These are phyloP conservation scores for Apiotrichum mycotoxinovorans DNA, from an alignment of 1,284 basidiomycete genomes.

Conservation along the genomic window DNA sequence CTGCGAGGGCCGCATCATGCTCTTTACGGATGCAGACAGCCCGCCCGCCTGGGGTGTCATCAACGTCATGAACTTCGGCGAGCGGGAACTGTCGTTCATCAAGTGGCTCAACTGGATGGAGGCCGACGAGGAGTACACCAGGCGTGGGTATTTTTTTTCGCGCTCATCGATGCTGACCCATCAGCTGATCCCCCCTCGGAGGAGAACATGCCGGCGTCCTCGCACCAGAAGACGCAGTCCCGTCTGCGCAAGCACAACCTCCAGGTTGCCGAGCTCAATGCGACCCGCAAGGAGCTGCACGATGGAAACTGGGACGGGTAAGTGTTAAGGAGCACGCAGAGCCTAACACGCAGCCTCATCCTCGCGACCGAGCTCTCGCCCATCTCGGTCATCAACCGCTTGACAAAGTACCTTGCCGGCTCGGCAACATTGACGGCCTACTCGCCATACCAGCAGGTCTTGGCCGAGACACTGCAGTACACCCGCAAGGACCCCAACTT, in stretches of 20 bases:
- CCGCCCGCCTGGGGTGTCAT: constrained; percentile 88
- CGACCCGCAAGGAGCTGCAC: constrained; percentile 75
- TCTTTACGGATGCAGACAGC: constrained; percentile 85
- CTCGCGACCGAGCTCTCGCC: constrained; percentile 84
- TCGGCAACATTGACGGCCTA: constrained; percentile 84
- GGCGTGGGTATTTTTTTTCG: constrained; percentile 29
- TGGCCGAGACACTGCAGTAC: constrained; percentile 72
- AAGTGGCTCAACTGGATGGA: constrained; percentile 85
- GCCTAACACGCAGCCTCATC: constrained; percentile 59
- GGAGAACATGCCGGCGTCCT: constrained; percentile 30
- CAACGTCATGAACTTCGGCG: constrained; percentile 78
- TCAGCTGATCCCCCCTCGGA: constrained; percentile 38
- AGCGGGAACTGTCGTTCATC: constrained; percentile 59
- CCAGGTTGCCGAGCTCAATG: constrained; percentile 54
- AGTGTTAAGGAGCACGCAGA: constrained; percentile 27
- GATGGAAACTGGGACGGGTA: constrained; percentile 81
- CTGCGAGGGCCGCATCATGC: constrained; percentile 74
- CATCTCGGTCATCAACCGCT: constrained; percentile 69
- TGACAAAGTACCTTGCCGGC: constrained; percentile 75
- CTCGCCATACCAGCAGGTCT: constrained; percentile 73
- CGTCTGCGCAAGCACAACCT: constrained; percentile 33
- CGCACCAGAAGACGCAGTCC: constrained; percentile 32
- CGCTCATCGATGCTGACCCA: not conserved
- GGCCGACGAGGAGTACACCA: constrained; percentile 64
- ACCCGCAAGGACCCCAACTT: constrained; percentile 66